These are phyloP conservation scores for Fusarium sororula DNA, from an alignment of 2,329 filamentous ascomycete species.

Conservation along the genomic window DNA sequence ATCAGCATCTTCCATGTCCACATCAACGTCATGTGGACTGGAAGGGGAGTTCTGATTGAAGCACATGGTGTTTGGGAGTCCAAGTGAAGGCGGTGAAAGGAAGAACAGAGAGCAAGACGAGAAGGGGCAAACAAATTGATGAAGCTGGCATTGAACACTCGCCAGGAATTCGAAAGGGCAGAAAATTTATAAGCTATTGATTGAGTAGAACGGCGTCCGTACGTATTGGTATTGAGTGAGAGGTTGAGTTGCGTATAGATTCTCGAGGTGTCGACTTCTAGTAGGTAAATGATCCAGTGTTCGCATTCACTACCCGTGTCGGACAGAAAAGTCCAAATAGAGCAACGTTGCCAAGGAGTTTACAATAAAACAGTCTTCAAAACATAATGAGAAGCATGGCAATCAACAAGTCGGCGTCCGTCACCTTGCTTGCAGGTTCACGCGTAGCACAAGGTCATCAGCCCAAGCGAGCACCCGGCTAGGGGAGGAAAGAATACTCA, in stretches of 20 bases:
- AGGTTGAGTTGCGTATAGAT: background rate
- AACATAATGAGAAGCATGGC: no score
- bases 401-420: background rate
- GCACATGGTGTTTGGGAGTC: background rate
- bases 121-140: background rate
- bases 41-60: background rate
- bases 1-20: background rate
- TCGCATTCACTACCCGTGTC: background rate
- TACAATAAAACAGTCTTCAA: no score
- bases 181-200: accelerated
- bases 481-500: no score
- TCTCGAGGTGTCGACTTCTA: background rate
- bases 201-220: background rate
- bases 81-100: background rate
- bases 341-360: no score
- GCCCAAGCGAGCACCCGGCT: background rate
- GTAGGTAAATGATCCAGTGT: background rate
- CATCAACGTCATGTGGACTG: background rate
- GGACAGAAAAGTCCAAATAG: no score
- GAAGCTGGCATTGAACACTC: background rate
- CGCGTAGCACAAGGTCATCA: no score
- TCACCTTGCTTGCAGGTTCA: no score
- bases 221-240: background rate
- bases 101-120: background rate
- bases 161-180: background rate